phyloP scores from a whole-genome alignment of 2,329 filamentous ascomycete genomes.

The Aspergillus ochraceoroseus region DNA sequence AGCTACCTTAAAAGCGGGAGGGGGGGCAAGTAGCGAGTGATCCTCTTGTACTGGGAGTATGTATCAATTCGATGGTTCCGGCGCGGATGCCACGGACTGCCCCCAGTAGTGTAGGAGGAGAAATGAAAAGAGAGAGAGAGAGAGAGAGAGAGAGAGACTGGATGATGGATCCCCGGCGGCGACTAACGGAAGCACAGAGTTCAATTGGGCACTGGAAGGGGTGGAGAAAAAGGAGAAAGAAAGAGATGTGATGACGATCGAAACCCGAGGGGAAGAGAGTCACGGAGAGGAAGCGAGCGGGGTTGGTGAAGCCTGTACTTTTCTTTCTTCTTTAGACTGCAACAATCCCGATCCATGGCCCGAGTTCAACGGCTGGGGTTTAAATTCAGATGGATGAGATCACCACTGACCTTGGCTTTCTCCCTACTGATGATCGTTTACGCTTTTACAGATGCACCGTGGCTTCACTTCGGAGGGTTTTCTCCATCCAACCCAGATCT shows the following conservation, averaged over 20 bases:
- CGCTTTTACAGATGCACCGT: too few relatives aligned
- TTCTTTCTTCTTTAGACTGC: too few relatives aligned
- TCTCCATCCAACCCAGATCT: too few relatives aligned
- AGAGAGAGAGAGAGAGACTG: conserved; percentile 2
- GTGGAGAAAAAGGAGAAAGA: not conserved
- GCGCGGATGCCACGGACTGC: conserved; percentile 17
- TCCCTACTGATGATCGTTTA: too few relatives aligned
- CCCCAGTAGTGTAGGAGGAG: conserved; percentile 6
- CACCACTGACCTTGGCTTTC: conserved; percentile 3
- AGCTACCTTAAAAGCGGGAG: conserved; percentile 8
- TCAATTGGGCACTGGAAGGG: conserved; percentile 13
- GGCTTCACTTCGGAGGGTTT: too few relatives aligned
- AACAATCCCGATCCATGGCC: not conserved
- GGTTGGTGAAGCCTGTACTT: too few relatives aligned
- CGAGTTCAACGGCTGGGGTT: not conserved
- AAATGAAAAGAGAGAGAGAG: conserved; percentile 1
- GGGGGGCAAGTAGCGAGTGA: conserved; percentile 9
- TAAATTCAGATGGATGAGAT: conserved; percentile 6
- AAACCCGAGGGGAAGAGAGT: conserved; percentile 3
- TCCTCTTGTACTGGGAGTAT: too few relatives aligned
- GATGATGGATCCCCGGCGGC: conserved; percentile 7
- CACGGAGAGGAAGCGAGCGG: not conserved
- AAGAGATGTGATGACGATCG: conserved; percentile 6
- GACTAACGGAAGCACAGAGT: conserved; percentile 12
- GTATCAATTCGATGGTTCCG: too few relatives aligned